Evolutionary conservation across 2,329 filamentous ascomycete species (phyloP), one percentile per base, ranked within the genome.

Genomic region (Pyricularia grisea): DNA sequence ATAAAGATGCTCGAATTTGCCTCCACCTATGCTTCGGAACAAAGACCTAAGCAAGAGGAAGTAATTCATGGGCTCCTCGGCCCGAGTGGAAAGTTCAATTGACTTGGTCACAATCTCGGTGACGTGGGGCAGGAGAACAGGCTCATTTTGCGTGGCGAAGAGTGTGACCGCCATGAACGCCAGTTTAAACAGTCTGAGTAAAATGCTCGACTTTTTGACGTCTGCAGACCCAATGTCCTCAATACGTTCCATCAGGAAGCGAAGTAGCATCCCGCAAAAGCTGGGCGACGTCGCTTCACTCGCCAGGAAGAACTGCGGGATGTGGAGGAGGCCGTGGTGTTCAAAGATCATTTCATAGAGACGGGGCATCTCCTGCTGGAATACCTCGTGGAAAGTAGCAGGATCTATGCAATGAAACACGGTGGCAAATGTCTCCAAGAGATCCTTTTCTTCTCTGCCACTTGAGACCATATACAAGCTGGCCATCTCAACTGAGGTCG

Each of bases 161-260:
- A 99, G 84, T 0, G 95, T 99, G 58, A 99, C 95, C 0, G 96
- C 96, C 95, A 99, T 99, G 78, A 99, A 99, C 0, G 94, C 97
- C 67, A 99, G 81, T 80, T 99, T 99, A 82, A 98, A 99, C 67
- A 99, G 88, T 69, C 96, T 88, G 67, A 99, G 82, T 42, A 99
- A 81, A 66, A 99, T 97, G 6, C 93, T 94, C 0, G 95, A 94
- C 78, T 94, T 97, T 76, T 92, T 93, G 68, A 95, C 90, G 78
- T 99, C 93, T 9, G 91, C 89, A 0, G 93, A 95, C 27, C 95
- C 95, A 63, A 99, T 93, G 77, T 99, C 92, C 72, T 96, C 92
- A 70, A 99, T 96, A 68, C 92, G 91, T 74, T 94, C 92, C 95
- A 99, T 99, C 70, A 99, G 83, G 76, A 99, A 99, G 73, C 97